Percentiles rank a stretch among this genome's conserved stretches.
These are phyloP conservation scores for Phylloporus rhodoxanthus DNA, from an alignment of 768 basidiomycete species.

Conservation along the genomic window DNA sequence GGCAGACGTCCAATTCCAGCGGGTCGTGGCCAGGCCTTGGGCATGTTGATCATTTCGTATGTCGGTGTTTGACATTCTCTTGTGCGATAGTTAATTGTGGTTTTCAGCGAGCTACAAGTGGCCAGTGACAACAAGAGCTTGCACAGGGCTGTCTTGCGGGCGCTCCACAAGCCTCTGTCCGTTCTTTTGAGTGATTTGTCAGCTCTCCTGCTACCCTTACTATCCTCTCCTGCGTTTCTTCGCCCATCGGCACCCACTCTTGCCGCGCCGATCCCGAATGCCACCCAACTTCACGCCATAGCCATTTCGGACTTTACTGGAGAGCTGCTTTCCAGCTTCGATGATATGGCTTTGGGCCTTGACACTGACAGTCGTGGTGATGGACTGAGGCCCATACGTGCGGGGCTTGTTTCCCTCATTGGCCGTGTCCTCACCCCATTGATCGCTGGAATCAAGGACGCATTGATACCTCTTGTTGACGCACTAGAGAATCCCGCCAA, in stretches of 20 bases:
- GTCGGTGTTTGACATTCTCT: conserved; percentile 26
- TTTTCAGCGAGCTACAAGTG: conserved; percentile 60
- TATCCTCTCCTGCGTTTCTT: conserved; percentile 60
- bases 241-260: conserved; percentile 44
- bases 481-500: conserved; percentile 49
- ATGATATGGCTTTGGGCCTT: conserved; percentile 56
- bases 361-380: conserved; percentile 61
- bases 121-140: conserved; percentile 59
- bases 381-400: conserved; percentile 62
- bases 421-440: conserved; percentile 63
- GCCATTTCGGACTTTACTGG: conserved; percentile 65
- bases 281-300: conserved; percentile 67
- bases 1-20: conserved; percentile 70
- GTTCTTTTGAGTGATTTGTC: conserved; percentile 69
- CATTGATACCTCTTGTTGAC: conserved; percentile 56
- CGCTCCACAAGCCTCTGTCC: conserved; percentile 70
- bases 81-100: conserved; percentile 10
- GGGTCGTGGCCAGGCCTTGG: conserved; percentile 64
- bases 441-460: conserved; percentile 53
- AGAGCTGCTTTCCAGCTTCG: conserved; percentile 67
- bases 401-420: conserved; percentile 63
- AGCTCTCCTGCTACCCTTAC: conserved; percentile 55
- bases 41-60: conserved; percentile 65
- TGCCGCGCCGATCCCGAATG: conserved; percentile 49
- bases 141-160: conserved; percentile 62